Evolutionary conservation across 2,329 filamentous ascomycete genomes (phyloP), one percentile per base, ranked within the genome.

Genomic region (Westerdykella aurantiaca): DNA sequence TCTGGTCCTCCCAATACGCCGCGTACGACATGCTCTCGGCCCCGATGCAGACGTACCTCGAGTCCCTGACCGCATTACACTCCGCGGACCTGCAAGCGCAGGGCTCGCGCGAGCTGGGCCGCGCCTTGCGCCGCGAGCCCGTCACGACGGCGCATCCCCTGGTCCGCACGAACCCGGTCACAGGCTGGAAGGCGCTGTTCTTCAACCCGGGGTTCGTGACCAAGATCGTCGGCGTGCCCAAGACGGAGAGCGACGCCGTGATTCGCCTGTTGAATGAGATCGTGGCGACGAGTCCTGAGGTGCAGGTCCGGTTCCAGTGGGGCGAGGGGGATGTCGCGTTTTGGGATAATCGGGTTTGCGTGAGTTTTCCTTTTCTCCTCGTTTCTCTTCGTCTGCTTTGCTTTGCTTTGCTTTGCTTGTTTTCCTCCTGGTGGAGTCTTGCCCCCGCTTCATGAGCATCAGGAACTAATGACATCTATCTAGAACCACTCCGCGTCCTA

Each of bases 261-360:
- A 70, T 80, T 47, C 56, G 60, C 2, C 71, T 74, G 38, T 67
- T 81, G 29, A 78, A 77, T 29, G 74, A 79, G 53, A 66, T 80
- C 18, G 71, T 81, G 6, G 64, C 73, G 2, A 77, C 76, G 1
- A 79, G 73, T 6, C 82, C 84, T 34, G 85, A 89, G 62, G 72
- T 84, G 46, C 83, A 88, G 54, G 82, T 79, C 5, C 75, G 84
- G 14, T 80, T 83, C 56, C 74, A 77, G 51, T 85, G 82, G 82
- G 72, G 74, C 35, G 75, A 79, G 49, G 75, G 78, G 34, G 83
- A 84, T 45, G 78, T 86, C 1, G 81, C 81, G 0, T 74, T 86
- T 45, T 86, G 82, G 82, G 82, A 85, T 57, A 85, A 85, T 50
- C 69, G 81, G 14, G 67, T 74, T 31, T 74, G 71, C 37, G 75